Conservation (phyloP, 257 asterid genomes). For the Solanum verrucosum region DNA sequence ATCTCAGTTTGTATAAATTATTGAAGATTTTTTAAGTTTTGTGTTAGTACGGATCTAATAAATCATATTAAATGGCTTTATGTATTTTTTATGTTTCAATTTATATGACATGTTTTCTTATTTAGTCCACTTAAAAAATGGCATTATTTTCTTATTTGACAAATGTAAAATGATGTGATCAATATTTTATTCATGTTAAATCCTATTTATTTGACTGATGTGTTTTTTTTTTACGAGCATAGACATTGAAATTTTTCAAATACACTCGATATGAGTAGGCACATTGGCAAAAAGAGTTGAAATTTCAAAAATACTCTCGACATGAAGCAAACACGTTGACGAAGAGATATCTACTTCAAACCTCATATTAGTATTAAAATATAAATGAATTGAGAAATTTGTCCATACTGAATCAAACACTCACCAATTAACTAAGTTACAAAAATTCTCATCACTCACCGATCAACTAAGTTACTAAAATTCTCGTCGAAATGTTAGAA, state of each 20-base stretch:
- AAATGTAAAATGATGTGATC: neutral
- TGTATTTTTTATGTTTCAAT: neutral
- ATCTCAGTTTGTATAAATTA: neutral
- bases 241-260: too few species aligned
- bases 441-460: neutral
- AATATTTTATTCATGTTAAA: too few species aligned
- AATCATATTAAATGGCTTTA: neutral
- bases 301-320: too few species aligned
- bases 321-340: neutral
- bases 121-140: too few species aligned
- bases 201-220: neutral
- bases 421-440: neutral
- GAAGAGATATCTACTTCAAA: too few species aligned
- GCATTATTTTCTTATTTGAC: neutral
- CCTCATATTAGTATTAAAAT: neutral
- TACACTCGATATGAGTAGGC: neutral
- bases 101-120: too few species aligned
- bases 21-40: neutral
- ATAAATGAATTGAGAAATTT: neutral
- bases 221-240: too few species aligned
- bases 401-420: too few species aligned
- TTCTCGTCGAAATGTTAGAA: accelerated
- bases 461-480: neutral
- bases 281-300: neutral
- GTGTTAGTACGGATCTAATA: too few species aligned